phyloP scores from a whole-genome alignment of 805 yeast genomes.

The Candida peoriensis region DNA sequence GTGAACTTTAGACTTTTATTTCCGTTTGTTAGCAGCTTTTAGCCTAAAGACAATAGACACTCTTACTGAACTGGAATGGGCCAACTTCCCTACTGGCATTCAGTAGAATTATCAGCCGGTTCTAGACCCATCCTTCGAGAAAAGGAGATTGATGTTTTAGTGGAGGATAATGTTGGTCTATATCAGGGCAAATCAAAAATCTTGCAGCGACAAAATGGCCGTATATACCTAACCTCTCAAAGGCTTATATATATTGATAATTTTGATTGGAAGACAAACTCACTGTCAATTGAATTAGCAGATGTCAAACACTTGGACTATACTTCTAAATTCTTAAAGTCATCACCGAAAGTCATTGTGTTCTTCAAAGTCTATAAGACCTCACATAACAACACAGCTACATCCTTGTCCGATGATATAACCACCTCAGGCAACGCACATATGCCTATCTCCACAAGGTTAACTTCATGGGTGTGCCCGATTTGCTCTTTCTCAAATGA shows the following conservation, averaged over 20 bases:
- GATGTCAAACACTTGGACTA: conserved; percentile 37
- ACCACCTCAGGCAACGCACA: too few relatives aligned
- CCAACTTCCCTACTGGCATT: conserved; percentile 27
- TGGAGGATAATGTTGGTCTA: conserved; percentile 59
- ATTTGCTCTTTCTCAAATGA: conserved; percentile 75
- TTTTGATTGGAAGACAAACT: conserved; percentile 30
- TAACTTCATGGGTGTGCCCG: conserved; percentile 72
- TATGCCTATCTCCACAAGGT: too few relatives aligned
- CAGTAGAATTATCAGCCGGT: conserved; percentile 32
- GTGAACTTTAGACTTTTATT: too few relatives aligned
- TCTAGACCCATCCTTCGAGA: conserved; percentile 35
- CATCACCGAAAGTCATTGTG: conserved; percentile 72
- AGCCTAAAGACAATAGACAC: too few relatives aligned
- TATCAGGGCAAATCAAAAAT: conserved; percentile 75
- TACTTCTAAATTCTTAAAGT: conserved; percentile 56
- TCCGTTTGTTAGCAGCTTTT: too few relatives aligned
- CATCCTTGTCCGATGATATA: conserved; percentile 1
- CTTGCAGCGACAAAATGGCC: conserved; percentile 61
- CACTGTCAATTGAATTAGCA: conserved; percentile 43
- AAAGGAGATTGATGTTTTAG: conserved; percentile 46
- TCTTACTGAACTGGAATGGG: too few relatives aligned
- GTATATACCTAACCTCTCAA: conserved; percentile 69
- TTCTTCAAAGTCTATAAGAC: conserved; percentile 23
- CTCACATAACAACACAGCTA: conserved; percentile 2
- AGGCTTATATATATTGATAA: conserved; percentile 73